Conservation (phyloP, 352 stramenopile species). For the Halophytophthora batemanensis region DNA sequence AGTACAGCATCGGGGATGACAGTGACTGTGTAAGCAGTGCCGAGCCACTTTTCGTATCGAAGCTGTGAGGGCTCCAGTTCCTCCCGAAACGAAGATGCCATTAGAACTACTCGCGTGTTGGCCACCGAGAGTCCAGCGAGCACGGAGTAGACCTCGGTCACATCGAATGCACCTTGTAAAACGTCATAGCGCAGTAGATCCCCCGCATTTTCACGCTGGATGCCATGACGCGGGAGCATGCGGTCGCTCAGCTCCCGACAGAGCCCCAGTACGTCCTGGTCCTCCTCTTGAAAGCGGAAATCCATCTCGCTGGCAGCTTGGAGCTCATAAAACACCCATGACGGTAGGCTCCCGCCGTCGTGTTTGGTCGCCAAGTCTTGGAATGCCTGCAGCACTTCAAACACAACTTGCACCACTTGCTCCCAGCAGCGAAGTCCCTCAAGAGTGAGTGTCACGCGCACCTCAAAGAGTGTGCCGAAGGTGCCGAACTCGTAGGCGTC, state of each 20-base stretch:
- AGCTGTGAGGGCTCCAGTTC: conserved; percentile 7
- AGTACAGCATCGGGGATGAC: conserved; percentile 26
- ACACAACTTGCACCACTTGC: conserved; percentile 43
- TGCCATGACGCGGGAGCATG: conserved; percentile 43
- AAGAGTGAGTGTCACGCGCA: conserved; percentile 46
- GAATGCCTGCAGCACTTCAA: conserved; percentile 39
- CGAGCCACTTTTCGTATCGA: conserved; percentile 55
- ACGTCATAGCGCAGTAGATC: conserved; percentile 62
- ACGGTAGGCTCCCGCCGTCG: conserved; percentile 11
- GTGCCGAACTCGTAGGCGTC: conserved; percentile 65
- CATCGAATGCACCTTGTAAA: conserved; percentile 49
- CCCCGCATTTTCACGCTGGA: conserved; percentile 21
- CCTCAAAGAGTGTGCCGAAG: conserved; percentile 54
- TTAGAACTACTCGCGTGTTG: conserved; percentile 59
- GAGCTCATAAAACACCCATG: conserved; percentile 63
- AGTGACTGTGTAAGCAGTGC: conserved; percentile 42
- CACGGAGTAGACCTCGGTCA: conserved; percentile 18
- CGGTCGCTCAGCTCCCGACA: conserved; percentile 52
- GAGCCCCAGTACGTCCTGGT: conserved; percentile 9
- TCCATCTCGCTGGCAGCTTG: conserved; percentile 40
- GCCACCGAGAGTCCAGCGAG: conserved; percentile 39
- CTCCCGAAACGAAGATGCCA: conserved; percentile 46
- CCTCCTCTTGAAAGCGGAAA: conserved; percentile 69
- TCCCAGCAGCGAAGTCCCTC: conserved; percentile 40
- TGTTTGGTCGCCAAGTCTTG: not conserved